These are phyloP conservation scores for Durotheca rogersii DNA, from an alignment of 495 filamentous ascomycete species.

Conservation along the genomic window DNA sequence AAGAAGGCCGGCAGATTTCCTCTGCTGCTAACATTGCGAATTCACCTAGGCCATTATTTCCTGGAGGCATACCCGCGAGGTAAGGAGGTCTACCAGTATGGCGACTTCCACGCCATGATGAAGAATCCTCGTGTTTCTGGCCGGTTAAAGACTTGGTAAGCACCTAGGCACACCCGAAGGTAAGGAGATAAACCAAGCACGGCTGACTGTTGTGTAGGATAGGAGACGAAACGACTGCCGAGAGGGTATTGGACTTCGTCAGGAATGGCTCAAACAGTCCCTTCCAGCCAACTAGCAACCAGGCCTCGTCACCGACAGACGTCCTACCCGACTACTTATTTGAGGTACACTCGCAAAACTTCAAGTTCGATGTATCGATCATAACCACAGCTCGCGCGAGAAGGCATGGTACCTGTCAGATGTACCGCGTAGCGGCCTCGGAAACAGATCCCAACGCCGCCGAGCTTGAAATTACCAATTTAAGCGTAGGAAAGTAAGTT, in stretches of 20 bases:
- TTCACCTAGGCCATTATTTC: slow-evolving; percentile 57
- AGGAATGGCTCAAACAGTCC: slow-evolving; percentile 12
- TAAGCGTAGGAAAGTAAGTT: slow-evolving; percentile 46
- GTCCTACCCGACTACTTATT: slow-evolving; percentile 27
- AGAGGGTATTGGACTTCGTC: slow-evolving; percentile 30
- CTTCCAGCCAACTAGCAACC: slow-evolving; percentile 33
- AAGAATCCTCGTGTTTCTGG: slow-evolving; percentile 34
- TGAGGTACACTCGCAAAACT: slow-evolving; percentile 17
- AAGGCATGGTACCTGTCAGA: neutral
- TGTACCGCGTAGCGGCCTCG: slow-evolving; percentile 6
- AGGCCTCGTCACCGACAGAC: slow-evolving; percentile 12
- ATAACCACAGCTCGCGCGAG: slow-evolving; percentile 5
- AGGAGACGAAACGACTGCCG: slow-evolving; percentile 20
- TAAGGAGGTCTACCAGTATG: slow-evolving; percentile 41
- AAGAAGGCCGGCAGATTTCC: slow-evolving; percentile 27
- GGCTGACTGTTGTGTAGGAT: slow-evolving; percentile 21
- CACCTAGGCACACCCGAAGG: neutral
- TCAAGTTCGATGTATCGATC: slow-evolving; percentile 17
- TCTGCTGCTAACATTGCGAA: slow-evolving; percentile 52
- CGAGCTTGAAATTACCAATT: slow-evolving; percentile 35
- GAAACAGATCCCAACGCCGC: slow-evolving; percentile 18
- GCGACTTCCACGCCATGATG: slow-evolving; percentile 54
- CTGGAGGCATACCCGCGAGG: slow-evolving; percentile 48
- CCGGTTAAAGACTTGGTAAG: slow-evolving; percentile 41
- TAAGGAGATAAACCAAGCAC: neutral